These are phyloP conservation scores for Neurospora cerealis DNA, from an alignment of 495 filamentous ascomycete species.

Conservation along the genomic window DNA sequence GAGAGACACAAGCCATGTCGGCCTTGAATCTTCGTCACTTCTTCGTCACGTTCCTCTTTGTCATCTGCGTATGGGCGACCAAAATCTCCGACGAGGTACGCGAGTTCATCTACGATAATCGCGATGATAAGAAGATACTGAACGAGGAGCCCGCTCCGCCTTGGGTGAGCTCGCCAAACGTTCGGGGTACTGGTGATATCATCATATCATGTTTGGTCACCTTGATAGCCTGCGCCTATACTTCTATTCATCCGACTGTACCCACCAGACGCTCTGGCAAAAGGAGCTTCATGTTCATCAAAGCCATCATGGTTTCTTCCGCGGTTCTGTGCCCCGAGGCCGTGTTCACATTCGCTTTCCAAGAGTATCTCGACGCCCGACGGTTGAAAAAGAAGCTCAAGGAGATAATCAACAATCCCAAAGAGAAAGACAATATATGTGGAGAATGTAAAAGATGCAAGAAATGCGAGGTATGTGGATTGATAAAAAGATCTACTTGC, in stretches of 20 bases:
- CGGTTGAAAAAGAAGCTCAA: not conserved
- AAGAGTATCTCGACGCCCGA: not conserved
- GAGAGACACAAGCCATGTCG: not conserved
- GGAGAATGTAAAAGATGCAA: rapidly evolving
- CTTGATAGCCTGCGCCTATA: not conserved
- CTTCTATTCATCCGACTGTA: not conserved
- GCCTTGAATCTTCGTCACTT: not conserved
- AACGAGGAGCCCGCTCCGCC: not conserved
- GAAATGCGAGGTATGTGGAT: not conserved
- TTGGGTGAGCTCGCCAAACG: not conserved
- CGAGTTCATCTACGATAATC: not conserved
- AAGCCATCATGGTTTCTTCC: not conserved
- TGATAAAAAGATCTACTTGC: too few relatives aligned
- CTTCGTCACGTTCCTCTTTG: not conserved
- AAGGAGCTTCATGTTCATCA: not conserved
- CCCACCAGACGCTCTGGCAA: not conserved
- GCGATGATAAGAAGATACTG: not conserved
- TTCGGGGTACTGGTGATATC: not conserved
- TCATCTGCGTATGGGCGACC: not conserved
- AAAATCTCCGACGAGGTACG: not conserved
- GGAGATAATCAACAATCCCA: not conserved
- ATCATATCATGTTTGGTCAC: not conserved
- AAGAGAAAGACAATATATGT: not conserved
- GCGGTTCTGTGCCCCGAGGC: not conserved
- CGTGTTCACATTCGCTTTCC: not conserved